Base-by-base conservation (phyloP, 129 eudicot genomes). In the Artemisia annua region DNA sequence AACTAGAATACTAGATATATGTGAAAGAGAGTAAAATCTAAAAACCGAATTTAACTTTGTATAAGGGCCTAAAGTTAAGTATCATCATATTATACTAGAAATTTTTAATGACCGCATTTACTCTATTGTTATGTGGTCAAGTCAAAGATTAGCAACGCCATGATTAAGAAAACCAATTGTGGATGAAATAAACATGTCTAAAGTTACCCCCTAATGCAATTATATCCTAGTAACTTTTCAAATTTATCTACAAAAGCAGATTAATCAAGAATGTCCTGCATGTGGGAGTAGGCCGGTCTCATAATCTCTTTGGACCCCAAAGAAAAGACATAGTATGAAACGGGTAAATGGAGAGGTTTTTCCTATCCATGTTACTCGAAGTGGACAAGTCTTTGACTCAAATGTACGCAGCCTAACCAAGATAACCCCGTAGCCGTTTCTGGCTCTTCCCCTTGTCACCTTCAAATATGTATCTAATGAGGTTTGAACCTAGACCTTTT, bases 131-230 rank as follows among this genome's bases (percentile, higher is more conserved):
- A 15, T 39, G 53, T 46, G 50, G 67, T 67, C 68, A 74, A 35
- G 78, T 64, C 78, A 75, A 75, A 67, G 59, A 30, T 30, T 67
- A 57, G 75, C 67, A 76, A 58, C 63, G 59, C 74, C 69, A 76
- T 76, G 63, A 76, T 76, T 76, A 76, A 75, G 69, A 5, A 70
- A 76, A 67, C 61, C 74, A 57, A 66, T 75, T 44, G 80, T 24
- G 39, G 30, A 66, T 54, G 67, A 60, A 76, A 76, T 46, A 58
- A 75, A 48, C 60, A 39, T 66, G 69, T 18, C 57, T 67, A 76
- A 76, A 68, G 73, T 58, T 76, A 8, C 74, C 28, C 59, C 48
- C 59, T 28, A 67, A 48, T 58, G 74, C 74, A 48, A 76, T 67
- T 44, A 76, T 76, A 48, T 59, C 80, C 69, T 76, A 28, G 68